These are phyloP conservation scores for Adiantum capillusveneris DNA, from an alignment of 75 land plant species.

Conservation along the genomic window DNA sequence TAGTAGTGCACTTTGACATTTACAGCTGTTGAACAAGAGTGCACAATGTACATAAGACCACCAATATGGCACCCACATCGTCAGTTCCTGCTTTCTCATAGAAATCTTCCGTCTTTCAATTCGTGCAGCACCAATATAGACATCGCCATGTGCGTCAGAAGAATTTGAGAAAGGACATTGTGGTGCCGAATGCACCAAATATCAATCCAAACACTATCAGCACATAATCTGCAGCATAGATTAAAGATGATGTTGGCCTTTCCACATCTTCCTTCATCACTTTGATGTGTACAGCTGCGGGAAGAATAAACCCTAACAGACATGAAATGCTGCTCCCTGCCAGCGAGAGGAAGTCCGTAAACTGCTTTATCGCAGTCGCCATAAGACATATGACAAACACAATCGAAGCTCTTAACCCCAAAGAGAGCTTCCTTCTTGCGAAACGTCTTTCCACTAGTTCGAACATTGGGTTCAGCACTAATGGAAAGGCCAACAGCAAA, in stretches of 20 bases:
- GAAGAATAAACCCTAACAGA: conserved; percentile 37
- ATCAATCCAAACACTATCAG: conserved; percentile 26
- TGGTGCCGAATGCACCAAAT: conserved; percentile 25
- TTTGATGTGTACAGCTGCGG: conserved; percentile 26
- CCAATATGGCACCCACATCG: too few species aligned
- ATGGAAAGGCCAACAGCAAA: conserved; percentile 77
- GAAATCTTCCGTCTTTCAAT: too few species aligned
- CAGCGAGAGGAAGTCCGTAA: conserved; percentile 29
- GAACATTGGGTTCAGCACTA: conserved; percentile 91
- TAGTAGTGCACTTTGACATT: too few species aligned
- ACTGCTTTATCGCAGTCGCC: conserved; percentile 36
- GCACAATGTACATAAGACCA: too few species aligned
- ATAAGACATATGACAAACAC: conserved; percentile 25
- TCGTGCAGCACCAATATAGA: too few species aligned
- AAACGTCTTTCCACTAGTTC: conserved; percentile 74
- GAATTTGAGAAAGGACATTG: neutral
- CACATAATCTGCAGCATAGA: conserved; percentile 12
- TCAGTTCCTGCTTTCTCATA: too few species aligned
- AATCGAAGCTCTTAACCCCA: conserved; percentile 13
- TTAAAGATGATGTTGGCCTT: neutral
- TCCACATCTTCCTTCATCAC: conserved; percentile 10
- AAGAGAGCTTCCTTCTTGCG: conserved; percentile 16
- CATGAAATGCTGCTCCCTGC: conserved; percentile 46
- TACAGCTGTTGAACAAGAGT: too few species aligned
- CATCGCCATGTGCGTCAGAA: too few species aligned